Evolutionary conservation across 345 rosid species (phyloP), one percentile per base, ranked within the genome.

Genomic region (Garcia nutans): DNA sequence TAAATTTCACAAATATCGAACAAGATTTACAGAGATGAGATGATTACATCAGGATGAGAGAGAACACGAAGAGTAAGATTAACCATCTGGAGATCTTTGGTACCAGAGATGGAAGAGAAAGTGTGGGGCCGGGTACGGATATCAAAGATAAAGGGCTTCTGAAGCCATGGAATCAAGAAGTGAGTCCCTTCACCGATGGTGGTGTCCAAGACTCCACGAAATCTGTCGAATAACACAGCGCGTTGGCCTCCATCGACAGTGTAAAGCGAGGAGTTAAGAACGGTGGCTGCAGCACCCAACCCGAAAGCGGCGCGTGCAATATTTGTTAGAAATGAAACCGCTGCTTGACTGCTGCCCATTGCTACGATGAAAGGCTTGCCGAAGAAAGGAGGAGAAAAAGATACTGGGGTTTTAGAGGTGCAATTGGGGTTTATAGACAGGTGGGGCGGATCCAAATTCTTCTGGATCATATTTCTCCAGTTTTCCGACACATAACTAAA

Each of bases 21-120:
- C 37, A 58, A 47, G 54, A 52, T 2, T 22, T 16, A 72, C 75
- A 71, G 50, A 79, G n/a, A 6, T 11, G 6, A 0, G 62, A 24
- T 5, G 3, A 9, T 68, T 77, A 90, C 97, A 94, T 95, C 89
- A 1, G 97, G 99, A 17, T 91, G 97, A 44, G 99, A 91, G 79
- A 96, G 98, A 37, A 96, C 92, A 73, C 98, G 98, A 69, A 96
- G 99, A 26, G 97, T 93, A 74, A 96, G 98, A 74, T 93, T 93
- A 49, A 93, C 99, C 99, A 93, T 95, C 89, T 95, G 99, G 13
- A 95, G 96, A 89, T 96, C 99, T 81, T 96, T 96, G 6, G 99
- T 93, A 10, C 99, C 99, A 9, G 98, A 96, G 59, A 91, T 57
- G 44, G 98, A 92, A 23, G 99, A 93, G 90, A 96, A 96, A 6